Evolutionary conservation across 257 asterid genomes (phyloP).

Genomic region (Anisodus tanguticus): DNA sequence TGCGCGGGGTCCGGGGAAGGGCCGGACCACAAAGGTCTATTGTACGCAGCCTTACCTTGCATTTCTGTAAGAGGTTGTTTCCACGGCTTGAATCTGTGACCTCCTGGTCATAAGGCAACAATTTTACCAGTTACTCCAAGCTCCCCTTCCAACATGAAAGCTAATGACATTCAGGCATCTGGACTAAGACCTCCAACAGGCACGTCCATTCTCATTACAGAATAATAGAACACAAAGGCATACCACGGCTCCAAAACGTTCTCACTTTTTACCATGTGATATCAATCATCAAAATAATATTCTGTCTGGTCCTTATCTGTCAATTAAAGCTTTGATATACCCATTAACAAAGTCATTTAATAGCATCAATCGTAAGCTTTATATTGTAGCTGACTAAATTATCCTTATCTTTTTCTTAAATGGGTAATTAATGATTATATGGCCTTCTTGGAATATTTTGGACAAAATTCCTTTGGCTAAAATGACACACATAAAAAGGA

Average conservation of each 20-base stretch:
- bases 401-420: neutral
- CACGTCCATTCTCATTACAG: neutral
- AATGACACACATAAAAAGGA: constrained; percentile 1
- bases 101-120: no score
- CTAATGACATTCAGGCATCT: constrained; percentile 7
- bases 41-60: no score
- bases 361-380: neutral
- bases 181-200: neutral
- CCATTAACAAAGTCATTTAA: neutral
- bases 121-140: no score
- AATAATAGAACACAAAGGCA: neutral
- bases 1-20: no score
- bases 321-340: neutral
- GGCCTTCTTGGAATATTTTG: neutral
- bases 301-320: neutral
- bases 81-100: no score
- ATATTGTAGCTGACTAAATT: neutral
- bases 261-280: neutral
- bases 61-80: no score
- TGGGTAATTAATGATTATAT: neutral
- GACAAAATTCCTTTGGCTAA: neutral
- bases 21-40: no score
- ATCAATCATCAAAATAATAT: constrained; percentile 10
- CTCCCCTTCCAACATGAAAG: neutral
- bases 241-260: constrained; percentile 9